Base-by-base conservation (phyloP, 768 basidiomycete genomes). In the Leccinum imitatum region DNA sequence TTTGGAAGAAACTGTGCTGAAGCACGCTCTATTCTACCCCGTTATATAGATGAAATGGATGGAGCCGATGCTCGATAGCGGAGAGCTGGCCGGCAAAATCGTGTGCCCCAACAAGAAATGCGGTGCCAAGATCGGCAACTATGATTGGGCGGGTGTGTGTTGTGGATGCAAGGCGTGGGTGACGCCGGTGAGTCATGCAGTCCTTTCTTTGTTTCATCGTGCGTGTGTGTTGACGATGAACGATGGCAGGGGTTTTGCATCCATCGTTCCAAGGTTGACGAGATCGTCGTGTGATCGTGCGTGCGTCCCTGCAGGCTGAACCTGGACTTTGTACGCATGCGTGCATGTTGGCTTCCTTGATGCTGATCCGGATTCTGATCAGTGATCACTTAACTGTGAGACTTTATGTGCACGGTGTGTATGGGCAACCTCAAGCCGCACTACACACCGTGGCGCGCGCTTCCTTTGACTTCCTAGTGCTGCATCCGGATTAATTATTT, bases 131-230 rank as follows among this genome's bases (percentile, higher is more conserved):
- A 80, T 99, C 17, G 97, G 97, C 3, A 97, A 92, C 71, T 98
- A 87, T 66, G 95, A 97, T 71, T 99, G 97, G 97, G 93, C 95
- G 5, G 96, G 96, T 0, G 86, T 92, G 30, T 84, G 87, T 67
- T 96, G 95, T 70, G 89, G 91, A 23, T 98, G 95, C 69, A 90
- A 88, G 66, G 85, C 87, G 68, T 98, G 95, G 95, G 91, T 96
- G 27, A 88, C 87, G 9, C 95, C 95, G 48, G 94, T 95, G 31
- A 33, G 31, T 33, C 31, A 53, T 25, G 65, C 7, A 5, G 2
- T 15, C 25, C 4, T 15, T 30, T 11, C 13, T 33, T 41, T 19
- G 3, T 21, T 17, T n/a, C 14, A 3, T 21, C 9, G 19, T n/a
- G 5, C 17, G 37, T 11, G 37, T 11, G 63, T 7, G 50, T 17